These are phyloP conservation scores for Rutstroemia sp. DNA, from an alignment of 2,329 filamentous ascomycete genomes.

Conservation along the genomic window DNA sequence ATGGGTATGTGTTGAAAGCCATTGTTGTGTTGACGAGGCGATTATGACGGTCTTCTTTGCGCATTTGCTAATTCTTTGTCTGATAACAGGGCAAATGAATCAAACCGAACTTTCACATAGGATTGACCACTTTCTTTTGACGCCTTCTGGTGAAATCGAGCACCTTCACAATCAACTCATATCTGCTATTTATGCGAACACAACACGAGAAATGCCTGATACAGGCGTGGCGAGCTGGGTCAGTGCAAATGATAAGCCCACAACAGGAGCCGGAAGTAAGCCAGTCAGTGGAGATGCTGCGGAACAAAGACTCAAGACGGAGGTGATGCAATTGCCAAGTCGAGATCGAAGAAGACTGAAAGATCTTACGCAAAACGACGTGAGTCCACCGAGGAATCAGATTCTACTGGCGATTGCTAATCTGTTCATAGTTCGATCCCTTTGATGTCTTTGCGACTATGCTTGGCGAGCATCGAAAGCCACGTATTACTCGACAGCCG, in stretches of 20 bases:
- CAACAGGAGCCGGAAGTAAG: conserved; percentile 49
- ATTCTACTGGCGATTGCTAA: background rate
- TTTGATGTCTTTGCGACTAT: conserved; percentile 27
- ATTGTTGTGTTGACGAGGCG: background rate
- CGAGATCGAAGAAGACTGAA: conserved; percentile 61
- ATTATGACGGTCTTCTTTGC: background rate
- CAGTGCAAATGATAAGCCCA: conserved; percentile 62
- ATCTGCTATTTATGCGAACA: conserved; percentile 60
- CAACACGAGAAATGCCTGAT: conserved; percentile 62
- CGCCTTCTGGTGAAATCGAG: conserved; percentile 45
- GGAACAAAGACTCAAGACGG: conserved; percentile 58
- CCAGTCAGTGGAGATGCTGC: conserved; percentile 57
- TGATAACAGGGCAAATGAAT: conserved; percentile 49
- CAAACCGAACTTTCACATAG: conserved; percentile 52
- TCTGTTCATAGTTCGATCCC: conserved; percentile 24
- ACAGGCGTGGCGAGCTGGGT: conserved; percentile 63
- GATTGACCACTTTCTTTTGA: conserved; percentile 53
- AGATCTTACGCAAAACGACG: conserved; percentile 54
- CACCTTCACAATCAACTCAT: conserved; percentile 64
- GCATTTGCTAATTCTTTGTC: conserved; percentile 26
- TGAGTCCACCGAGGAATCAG: conserved; percentile 29
- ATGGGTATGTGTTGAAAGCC: conserved; percentile 41
- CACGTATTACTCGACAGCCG: conserved; percentile 36
- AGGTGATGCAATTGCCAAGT: conserved; percentile 64
- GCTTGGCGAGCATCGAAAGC: conserved; percentile 30